Base-by-base conservation (phyloP, 371 early-diverging fungal species). In the Mucor saturninus region DNA sequence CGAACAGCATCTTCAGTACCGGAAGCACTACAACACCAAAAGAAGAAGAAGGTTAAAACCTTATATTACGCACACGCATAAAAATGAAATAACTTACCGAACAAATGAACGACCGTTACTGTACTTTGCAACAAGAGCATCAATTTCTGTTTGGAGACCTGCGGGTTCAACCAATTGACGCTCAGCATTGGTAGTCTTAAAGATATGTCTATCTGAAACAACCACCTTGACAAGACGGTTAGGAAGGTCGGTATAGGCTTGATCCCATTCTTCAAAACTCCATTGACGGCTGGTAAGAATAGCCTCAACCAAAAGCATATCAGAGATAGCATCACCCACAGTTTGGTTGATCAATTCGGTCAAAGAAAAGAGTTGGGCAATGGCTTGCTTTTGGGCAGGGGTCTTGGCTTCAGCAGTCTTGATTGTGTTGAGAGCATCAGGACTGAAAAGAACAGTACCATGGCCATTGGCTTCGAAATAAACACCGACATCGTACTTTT, bases 401-500 rank as follows among this genome's bases (percentile, higher is more conserved):
- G 90, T 90, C 49, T 83, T 73, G 45, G 89, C 89, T 68, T 85
- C 77, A 32, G 86, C 71, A 15, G 83, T 76, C 61, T 86, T 84
- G 83, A 98, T 91, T 15, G 89, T 86, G 55, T 89, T 83, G 49
- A 91, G 80, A 11, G 96, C 95, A 21, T 75, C 79, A 54, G 89
- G 79, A 74, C 94, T 96, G 81, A 99, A 99, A 59, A 95, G 87
- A 37, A 99, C 94, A 21, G 99, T 98, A 53, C 99, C 99, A 76
- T 99, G 99, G 55, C 99, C 99, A 67, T 99, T 99, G 40, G 99
- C 99, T 79, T 99, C 99, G 91, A 99, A 99, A 86, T 99, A 99
- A 45, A 99, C 96, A 70, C 99, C 99, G 63, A 99, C 90, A 77
- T 96, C 98, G 79, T 93, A 99, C 65, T 93, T 90, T 71, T 93